These are phyloP conservation scores for Ascochyta pisi DNA, from an alignment of 2,329 filamentous ascomycete species.

Conservation along the genomic window DNA sequence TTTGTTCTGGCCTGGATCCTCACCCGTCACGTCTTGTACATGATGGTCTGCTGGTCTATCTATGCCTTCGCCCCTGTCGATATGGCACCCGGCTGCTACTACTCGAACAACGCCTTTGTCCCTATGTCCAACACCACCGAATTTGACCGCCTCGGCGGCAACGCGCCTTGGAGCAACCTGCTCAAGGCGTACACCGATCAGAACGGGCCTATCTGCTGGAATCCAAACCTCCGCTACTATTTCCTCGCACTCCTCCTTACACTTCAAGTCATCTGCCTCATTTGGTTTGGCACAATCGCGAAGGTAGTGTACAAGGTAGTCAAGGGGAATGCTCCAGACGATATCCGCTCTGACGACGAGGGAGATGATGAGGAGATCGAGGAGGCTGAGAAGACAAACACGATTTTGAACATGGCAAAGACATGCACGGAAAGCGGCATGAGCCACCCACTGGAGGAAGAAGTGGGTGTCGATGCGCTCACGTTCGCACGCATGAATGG, in stretches of 20 bases:
- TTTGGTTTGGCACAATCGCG: slow-evolving; percentile 91
- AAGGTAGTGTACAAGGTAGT: slow-evolving; percentile 83
- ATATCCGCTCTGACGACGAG: slow-evolving; percentile 87
- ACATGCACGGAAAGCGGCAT: slow-evolving; percentile 40
- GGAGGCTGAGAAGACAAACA: slow-evolving; percentile 28
- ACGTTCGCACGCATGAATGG: slow-evolving; percentile 62
- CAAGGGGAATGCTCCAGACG: slow-evolving; percentile 78
- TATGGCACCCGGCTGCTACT: slow-evolving; percentile 75
- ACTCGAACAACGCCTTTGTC: slow-evolving; percentile 61
- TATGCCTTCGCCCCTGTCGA: slow-evolving; percentile 68
- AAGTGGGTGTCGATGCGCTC: slow-evolving; percentile 76
- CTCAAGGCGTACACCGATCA: slow-evolving; percentile 76
- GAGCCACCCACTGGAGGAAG: slow-evolving; percentile 67
- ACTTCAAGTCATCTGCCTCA: slow-evolving; percentile 79
- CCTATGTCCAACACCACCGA: slow-evolving; percentile 60
- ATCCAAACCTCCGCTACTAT: slow-evolving; percentile 72
- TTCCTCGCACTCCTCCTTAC: slow-evolving; percentile 80
- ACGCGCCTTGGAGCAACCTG: slow-evolving; percentile 62
- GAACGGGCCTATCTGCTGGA: slow-evolving; percentile 80
- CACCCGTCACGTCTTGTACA: slow-evolving; percentile 81
- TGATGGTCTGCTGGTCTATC: slow-evolving; percentile 82
- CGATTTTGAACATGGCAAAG: slow-evolving; percentile 35
- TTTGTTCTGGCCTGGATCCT: slow-evolving; percentile 88
- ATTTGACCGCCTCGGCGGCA: slow-evolving; percentile 50
- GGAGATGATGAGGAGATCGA: slow-evolving; percentile 66